Evolutionary conservation across 768 basidiomycete species (phyloP), one percentile per base, ranked within the genome.

Genomic region (Podaxis sp.): DNA sequence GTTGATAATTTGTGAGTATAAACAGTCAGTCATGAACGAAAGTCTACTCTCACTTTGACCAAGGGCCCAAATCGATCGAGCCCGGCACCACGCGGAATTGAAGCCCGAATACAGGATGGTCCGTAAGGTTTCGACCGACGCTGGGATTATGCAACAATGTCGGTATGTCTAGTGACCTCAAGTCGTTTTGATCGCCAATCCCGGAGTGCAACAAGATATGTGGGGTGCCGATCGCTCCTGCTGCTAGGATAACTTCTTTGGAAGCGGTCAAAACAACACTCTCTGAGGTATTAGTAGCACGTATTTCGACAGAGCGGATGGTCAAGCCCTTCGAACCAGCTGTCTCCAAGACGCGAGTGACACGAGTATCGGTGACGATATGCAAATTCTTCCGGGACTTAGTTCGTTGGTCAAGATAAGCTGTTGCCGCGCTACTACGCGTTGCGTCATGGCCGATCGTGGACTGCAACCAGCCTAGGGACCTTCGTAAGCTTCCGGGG

Each of bases 311-410:
- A 15, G 64, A 61, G 13, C 59, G 52, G 30, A 65, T 60, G 15
- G 49, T 60, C 46, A 51, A 41, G 17, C 30, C 20, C 44, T 24
- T 33, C 10, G 48, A 24, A 6, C 41, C 33, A n/a, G 30, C 12
- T 22, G 17, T 64, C 28, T 56, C 44, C 2, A 66, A 36, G n/a
- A 73, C 57, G 7, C 68, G 66, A 6, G 68, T 66, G 4, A 72
- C 74, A 50, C 69, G 68, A 0, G 72, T 71, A 46, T 73, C 69
- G 5, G 73, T 30, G 6, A 78, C 24, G 22, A 78, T 66, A 46
- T 75, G 62, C 11, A 78, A 51, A 55, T 78, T 78, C 26, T 50
- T 48, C 4, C 75, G 70, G 0, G 38, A 54, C 4, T 68, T 55
- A 36, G 69, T 66, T 7, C 70, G 61, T 0, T 64, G 41, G 1